phyloP scores from a whole-genome alignment of 1,284 basidiomycete species.

The Coniferiporia sulphurascens region DNA sequence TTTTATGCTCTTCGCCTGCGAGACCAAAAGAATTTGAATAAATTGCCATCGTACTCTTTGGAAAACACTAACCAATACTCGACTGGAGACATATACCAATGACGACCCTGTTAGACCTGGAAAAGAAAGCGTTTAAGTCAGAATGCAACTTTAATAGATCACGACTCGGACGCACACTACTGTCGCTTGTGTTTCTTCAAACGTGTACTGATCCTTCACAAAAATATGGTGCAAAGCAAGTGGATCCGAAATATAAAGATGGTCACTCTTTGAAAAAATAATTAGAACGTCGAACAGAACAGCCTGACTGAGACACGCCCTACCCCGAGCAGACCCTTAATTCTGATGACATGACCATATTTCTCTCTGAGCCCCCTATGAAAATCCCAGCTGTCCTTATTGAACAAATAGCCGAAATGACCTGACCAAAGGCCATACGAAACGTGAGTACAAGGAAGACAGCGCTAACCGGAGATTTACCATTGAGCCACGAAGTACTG shows the following conservation, averaged over 20 bases:
- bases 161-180: constrained; percentile 17
- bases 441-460: not conserved
- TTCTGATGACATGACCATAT: constrained; percentile 44
- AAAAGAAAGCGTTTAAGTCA: not conserved
- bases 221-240: constrained; percentile 24
- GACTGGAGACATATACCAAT: constrained; percentile 10
- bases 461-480: not conserved
- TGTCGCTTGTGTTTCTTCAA: constrained; percentile 22
- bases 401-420: constrained; percentile 44
- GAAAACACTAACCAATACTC: constrained; percentile 1
- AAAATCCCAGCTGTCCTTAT: constrained; percentile 41
- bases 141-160: constrained; percentile 19
- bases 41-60: not conserved
- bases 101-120: constrained; percentile 1
- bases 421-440: constrained; percentile 28
- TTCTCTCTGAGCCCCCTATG: constrained; percentile 38
- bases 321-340: constrained; percentile 50
- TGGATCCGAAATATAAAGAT: constrained; percentile 25
- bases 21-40: constrained; percentile 11
- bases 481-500: not conserved
- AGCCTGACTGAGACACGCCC: constrained; percentile 17
- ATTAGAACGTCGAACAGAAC: not conserved
- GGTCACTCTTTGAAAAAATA: constrained; percentile 17
- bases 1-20: constrained; percentile 22
- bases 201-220: constrained; percentile 25